Evolutionary conservation across 805 yeast species (phyloP).

Genomic region (Yarrowia porcina): DNA sequence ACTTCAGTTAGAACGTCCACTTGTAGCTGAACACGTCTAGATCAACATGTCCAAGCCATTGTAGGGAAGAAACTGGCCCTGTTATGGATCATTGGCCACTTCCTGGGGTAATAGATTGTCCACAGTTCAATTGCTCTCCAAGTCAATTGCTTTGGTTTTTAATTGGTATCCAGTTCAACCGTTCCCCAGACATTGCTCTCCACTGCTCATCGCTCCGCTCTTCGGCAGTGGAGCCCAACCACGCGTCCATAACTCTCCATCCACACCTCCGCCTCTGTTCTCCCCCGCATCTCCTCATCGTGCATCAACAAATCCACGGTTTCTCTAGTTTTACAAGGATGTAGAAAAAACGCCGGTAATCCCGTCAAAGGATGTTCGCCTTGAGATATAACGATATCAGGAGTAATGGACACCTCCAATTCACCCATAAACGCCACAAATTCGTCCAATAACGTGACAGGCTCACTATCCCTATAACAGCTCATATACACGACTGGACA

Average conservation of each 20-base stretch:
- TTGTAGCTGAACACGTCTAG: too few relatives aligned
- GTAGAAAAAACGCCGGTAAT: conserved; percentile 26
- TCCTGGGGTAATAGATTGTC: too few relatives aligned
- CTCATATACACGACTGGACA: conserved; percentile 11
- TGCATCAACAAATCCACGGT: neutral
- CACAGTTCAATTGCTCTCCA: too few relatives aligned
- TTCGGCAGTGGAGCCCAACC: neutral
- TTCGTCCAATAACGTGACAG: conserved; percentile 1
- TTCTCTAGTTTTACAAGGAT: conserved; percentile 25
- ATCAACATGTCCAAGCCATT: too few relatives aligned
- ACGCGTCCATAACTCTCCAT: neutral
- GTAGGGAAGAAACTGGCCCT: too few relatives aligned
- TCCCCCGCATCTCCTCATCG: neutral
- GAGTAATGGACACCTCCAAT: neutral
- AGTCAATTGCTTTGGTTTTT: too few relatives aligned
- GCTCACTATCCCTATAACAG: conserved; percentile 1
- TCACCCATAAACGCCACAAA: neutral
- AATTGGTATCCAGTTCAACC: too few relatives aligned
- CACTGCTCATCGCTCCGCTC: neutral
- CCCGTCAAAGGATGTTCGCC: conserved; percentile 25
- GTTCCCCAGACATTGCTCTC: neutral
- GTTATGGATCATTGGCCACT: too few relatives aligned
- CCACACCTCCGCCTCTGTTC: neutral
- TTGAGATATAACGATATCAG: neutral
- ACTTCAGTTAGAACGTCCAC: too few relatives aligned